Base-by-base conservation (phyloP, 768 basidiomycete species). In the Auricularia heimuer region DNA sequence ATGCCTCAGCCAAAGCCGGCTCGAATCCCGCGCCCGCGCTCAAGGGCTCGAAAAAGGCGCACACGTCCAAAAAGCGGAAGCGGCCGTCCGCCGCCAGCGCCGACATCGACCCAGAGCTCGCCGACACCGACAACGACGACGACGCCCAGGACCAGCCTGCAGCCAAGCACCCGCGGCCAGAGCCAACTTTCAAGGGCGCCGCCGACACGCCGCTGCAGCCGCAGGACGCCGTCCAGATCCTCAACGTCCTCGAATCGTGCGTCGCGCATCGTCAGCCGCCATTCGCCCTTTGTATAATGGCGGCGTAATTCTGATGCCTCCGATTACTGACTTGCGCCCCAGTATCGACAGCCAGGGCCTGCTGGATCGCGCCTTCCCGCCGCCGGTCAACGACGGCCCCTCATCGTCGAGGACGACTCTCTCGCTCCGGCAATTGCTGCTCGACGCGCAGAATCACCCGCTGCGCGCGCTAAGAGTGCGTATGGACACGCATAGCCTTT, bases 331-430 rank as follows among this genome's bases (percentile, higher is more conserved):
- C 39, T 14, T 42, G 39, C 39, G 29, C 39, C 12, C 24, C 71
- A 89, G 88, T 69, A 76, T 84, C 66, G 91, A 93, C 73, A 80
- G 80, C 0, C 89, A 90, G 68, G 88, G 86, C 60, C 78, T 93
- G 3, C 84, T 93, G 10, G 90, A 92, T 79, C 87, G 90, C 69
- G 87, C 89, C 67, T 88, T 89, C 71, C 83, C 86, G 44, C 76
- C 85, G 29, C 77, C 78, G 34, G 61, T 44, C 36, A 21, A 33
- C 35, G 63, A 68, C 37, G 72, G 77, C n/a, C 77, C 82, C 1
- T 75, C 78, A 18, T 77, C 80, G 10, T 78, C 77, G 56, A 73
- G 74, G 37, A 69, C 74, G 8, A 70, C 73, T 56, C 68, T 75
- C 2, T 85, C 85, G 3, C 76, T 90, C 54, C 84, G 87, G 29